Conservation (phyloP, 495 filamentous ascomycete genomes). For the Glutinoglossum americanum region DNA sequence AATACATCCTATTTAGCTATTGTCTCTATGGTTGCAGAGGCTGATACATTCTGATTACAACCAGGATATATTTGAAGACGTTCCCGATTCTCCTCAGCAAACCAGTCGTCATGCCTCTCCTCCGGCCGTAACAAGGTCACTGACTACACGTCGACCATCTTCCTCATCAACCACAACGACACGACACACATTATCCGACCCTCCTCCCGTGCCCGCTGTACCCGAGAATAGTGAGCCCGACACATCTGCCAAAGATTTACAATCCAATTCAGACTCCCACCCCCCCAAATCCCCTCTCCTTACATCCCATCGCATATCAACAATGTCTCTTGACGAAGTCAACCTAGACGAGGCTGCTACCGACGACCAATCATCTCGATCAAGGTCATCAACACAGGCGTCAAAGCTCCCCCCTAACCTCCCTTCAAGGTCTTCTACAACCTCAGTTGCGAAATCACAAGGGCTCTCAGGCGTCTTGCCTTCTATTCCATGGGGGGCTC, state of each 20-base stretch:
- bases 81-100: conserved; percentile 29
- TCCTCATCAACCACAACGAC: conserved; percentile 4
- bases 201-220: neutral
- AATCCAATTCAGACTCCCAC: conserved; percentile 14
- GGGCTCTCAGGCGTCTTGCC: conserved; percentile 29
- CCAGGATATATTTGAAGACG: conserved; percentile 64
- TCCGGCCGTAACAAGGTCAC: conserved; percentile 17
- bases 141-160: conserved; percentile 18
- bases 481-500: conserved; percentile 28
- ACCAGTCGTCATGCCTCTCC: neutral
- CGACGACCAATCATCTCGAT: conserved; percentile 17
- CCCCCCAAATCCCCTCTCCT: conserved; percentile 31
- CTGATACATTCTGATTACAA: neutral
- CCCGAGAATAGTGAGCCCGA: conserved; percentile 9
- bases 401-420: conserved; percentile 19
- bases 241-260: conserved; percentile 14
- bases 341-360: conserved; percentile 31
- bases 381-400: conserved; percentile 10
- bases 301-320: conserved; percentile 40
- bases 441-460: conserved; percentile 12
- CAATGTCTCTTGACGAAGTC: conserved; percentile 45
- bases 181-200: neutral
- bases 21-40: neutral
- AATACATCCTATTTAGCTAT: no score
- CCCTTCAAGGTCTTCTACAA: conserved; percentile 26